phyloP scores from a whole-genome alignment of 2,329 filamentous ascomycete species.

The Monilinia laxa region DNA sequence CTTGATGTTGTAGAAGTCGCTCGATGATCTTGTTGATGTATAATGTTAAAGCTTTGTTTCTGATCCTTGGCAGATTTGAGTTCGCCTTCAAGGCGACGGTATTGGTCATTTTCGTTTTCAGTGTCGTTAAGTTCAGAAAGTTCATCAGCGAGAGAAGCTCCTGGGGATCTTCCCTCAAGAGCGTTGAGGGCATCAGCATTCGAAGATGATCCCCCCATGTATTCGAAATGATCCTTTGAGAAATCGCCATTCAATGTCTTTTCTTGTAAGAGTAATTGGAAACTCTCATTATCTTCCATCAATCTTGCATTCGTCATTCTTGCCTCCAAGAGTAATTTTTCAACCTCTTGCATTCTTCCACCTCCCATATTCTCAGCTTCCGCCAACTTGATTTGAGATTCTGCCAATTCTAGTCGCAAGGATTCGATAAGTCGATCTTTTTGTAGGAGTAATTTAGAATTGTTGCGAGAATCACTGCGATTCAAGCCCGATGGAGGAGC shows the following conservation, averaged over 20 bases:
- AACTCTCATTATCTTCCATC: slow-evolving; percentile 99
- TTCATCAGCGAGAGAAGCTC: slow-evolving; percentile 79
- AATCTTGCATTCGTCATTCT: slow-evolving; percentile 93
- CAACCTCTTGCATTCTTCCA: slow-evolving; percentile 83
- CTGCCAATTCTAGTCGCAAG: slow-evolving; percentile 85
- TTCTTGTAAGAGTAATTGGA: slow-evolving; percentile 90
- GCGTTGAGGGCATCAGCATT: slow-evolving; percentile 66
- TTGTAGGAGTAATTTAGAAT: slow-evolving; percentile 85
- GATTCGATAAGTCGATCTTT: slow-evolving; percentile 97
- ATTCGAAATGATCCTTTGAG: slow-evolving; percentile 68
- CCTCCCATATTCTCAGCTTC: slow-evolving; percentile 93
- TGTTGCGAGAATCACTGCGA: slow-evolving; percentile 84
- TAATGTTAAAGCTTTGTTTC: slow-evolving; percentile 94
- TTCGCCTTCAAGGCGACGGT: slow-evolving; percentile 73
- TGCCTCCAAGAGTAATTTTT: slow-evolving; percentile 83
- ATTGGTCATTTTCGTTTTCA: slow-evolving; percentile 59
- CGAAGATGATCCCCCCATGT: slow-evolving; percentile 56
- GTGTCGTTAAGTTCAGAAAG: slow-evolving; percentile 62
- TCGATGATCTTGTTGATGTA: slow-evolving; percentile 99
- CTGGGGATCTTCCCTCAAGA: slow-evolving; percentile 55
- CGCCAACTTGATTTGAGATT: slow-evolving; percentile 91
- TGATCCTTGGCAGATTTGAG: slow-evolving; percentile 80
- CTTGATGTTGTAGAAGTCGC: slow-evolving; percentile 86
- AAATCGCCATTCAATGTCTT: slow-evolving; percentile 96
- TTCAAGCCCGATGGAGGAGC: slow-evolving; percentile 82